These are phyloP conservation scores for Hypoxylon lienhwacheense DNA, from an alignment of 495 filamentous ascomycete genomes.

Conservation along the genomic window DNA sequence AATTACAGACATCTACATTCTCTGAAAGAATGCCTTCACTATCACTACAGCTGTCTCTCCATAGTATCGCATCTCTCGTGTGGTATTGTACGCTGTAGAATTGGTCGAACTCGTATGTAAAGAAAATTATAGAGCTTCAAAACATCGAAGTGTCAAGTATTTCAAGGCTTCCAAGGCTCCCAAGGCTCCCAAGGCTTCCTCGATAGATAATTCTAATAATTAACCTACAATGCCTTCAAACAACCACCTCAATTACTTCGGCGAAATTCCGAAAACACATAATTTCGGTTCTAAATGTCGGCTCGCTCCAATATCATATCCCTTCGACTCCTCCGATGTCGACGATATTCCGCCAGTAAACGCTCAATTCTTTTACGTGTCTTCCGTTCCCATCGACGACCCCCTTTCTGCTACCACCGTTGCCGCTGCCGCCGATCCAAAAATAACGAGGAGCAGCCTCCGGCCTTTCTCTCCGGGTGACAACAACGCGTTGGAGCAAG, in stretches of 20 bases:
- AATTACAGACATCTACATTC: conserved; percentile 17
- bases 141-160: no score
- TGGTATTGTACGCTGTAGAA: conserved; percentile 15
- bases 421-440: conserved; percentile 53
- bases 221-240: conserved; percentile 28
- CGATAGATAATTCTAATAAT: conserved; percentile 28
- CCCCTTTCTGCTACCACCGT: conserved; percentile 70
- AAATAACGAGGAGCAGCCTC: conserved; percentile 57
- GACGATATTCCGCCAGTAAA: conserved; percentile 57
- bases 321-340: conserved; percentile 36
- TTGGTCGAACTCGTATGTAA: conserved; percentile 3
- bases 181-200: conserved; percentile 5
- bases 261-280: conserved; percentile 37
- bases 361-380: conserved; percentile 81
- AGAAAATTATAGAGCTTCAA: neutral
- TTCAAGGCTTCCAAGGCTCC: no score
- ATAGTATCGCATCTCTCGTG: conserved; percentile 6
- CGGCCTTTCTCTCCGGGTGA: conserved; percentile 78
- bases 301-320: conserved; percentile 42
- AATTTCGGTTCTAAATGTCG: conserved; percentile 47
- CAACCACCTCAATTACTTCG: conserved; percentile 22
- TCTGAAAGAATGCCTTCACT: conserved; percentile 27
- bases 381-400: conserved; percentile 77
- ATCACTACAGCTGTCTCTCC: conserved; percentile 10
- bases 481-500: conserved; percentile 70